Evolutionary conservation across 257 asterid species (phyloP), one percentile per base, ranked within the genome.

Genomic region (Nicotiana sylvestris): DNA sequence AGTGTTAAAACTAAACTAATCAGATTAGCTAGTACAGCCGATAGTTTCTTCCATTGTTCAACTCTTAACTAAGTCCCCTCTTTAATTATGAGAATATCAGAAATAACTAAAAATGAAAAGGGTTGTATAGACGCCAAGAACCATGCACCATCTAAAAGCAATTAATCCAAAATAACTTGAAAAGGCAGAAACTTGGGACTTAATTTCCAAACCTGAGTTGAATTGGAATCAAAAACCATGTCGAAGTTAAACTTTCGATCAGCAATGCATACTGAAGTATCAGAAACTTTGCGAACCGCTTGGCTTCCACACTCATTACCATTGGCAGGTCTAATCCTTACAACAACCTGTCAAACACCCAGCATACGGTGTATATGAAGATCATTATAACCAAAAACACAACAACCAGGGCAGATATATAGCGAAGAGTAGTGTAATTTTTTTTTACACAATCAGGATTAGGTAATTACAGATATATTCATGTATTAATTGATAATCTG

Each of bases 301-400:
- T 91, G 81, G 37, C 85, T 93, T 55, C 93, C 91, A 84, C 61
- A 76, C 80, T 87, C 85, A 77, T 82, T 87, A 65, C 90, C 93
- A 39, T 81, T 84, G 11, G 83, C 89, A 58, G 97, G 98, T 87
- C 91, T 91, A 37, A 96, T 90, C 88, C 98, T 92, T 86, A 92
- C 97, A 66, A 91, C 87, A 79, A 96, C 98, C 99, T 96, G 83
- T 30, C 66, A 77, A 77, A 87, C 64, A 76, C 6, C 56, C 81
- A 83, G 69, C 58, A 72, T 32, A 72, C 25, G 60, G 49, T 58
- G 29, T 55, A 82, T 29, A 17, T 6, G 68, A 43, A 43, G 64
- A 66, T 46, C 64, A 55, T 76, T 51, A 72, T 16, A 76, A 77
- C 77, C 13, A 72, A 12, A 46, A 72, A 46, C 37, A 46, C 78